Evolutionary conservation across 345 rosid species (phyloP), one percentile per base, ranked within the genome.

Genomic region (Populus davidiana): DNA sequence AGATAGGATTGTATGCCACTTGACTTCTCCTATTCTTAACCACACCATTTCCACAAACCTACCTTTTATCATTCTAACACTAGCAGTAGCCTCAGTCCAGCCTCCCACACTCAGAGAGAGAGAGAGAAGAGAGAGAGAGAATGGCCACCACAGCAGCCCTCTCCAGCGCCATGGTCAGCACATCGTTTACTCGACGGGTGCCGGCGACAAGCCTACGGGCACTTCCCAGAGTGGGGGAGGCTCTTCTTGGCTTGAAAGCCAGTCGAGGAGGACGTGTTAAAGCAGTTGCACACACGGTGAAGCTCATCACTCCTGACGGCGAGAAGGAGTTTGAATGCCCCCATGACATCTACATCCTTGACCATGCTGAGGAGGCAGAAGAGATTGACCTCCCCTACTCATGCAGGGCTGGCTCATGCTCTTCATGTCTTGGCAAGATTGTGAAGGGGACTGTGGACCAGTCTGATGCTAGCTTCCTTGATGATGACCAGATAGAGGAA

Each of bases 391-490:
- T 93, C 69, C 99, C 99, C 3, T 95, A 91, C 94, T 95, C 98
- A 0, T 95, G 99, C 90, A 85, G 99, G 78, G 98, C 98, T 2
- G 99, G 99, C 16, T 82, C 99, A 31, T 95, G 99, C 87, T 92
- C 98, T 2, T 86, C 92, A 8, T 95, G 99, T 70, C 94, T 94
- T 0, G 98, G 97, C 10, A 92, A 85, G 70, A 65, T 95, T 5
- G 36, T 69, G 1, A 11, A 39, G 1, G 99, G 98, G 2, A 1
- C 16, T 0, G 87, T 95, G 64, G 96, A 95, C 50, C 99, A 95
- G 81, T 87, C 92, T n/a, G 99, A 95, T 66, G 84, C 84, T 20
- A 86, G 90, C 81, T 95, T 92, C 90, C 96, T 95, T 14, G 98
- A 93, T 14, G 94, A 93, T 72, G 97, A 87, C 0, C 99, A 93